These are phyloP conservation scores for Phytophthora cryptogea DNA, from an alignment of 352 stramenopile genomes.

Conservation along the genomic window DNA sequence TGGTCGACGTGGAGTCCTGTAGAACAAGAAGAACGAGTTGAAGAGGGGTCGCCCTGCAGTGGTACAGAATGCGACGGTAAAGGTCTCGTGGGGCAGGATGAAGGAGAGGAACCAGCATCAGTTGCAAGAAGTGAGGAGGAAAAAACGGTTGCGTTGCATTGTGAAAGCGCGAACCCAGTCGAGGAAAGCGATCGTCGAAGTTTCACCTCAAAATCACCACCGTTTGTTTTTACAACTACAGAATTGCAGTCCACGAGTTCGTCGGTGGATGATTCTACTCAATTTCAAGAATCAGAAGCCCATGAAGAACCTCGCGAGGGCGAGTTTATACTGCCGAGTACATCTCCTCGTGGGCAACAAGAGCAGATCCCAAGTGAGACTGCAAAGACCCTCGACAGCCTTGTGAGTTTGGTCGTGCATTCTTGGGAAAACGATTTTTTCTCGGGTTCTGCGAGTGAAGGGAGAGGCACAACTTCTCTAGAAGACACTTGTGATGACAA, in stretches of 20 bases:
- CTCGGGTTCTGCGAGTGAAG: slow-evolving; percentile 5
- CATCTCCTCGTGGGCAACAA: neutral
- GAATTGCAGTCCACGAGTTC: neutral
- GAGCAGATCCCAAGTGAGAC: slow-evolving; percentile 12
- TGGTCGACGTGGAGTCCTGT: slow-evolving; percentile 4
- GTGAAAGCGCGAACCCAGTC: neutral
- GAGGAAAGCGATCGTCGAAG: neutral
- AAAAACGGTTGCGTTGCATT: neutral
- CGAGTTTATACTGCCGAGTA: neutral
- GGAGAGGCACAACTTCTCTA: neutral
- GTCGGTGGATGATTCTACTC: neutral
- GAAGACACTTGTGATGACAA: slow-evolving; percentile 8
- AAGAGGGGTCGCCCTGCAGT: neutral
- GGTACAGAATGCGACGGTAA: neutral
- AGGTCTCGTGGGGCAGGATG: neutral
- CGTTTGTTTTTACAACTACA: neutral
- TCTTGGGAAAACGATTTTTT: slow-evolving; percentile 48
- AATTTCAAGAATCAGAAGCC: neutral
- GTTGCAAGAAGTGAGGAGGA: neutral
- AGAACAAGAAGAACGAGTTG: neutral
- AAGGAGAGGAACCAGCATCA: neutral
- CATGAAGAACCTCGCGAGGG: neutral
- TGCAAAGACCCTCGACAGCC: slow-evolving; percentile 35
- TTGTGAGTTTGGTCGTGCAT: slow-evolving; percentile 59
- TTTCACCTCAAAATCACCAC: neutral